Conservation (phyloP, 495 filamentous ascomycete genomes). For the Penicillium antarcticum region DNA sequence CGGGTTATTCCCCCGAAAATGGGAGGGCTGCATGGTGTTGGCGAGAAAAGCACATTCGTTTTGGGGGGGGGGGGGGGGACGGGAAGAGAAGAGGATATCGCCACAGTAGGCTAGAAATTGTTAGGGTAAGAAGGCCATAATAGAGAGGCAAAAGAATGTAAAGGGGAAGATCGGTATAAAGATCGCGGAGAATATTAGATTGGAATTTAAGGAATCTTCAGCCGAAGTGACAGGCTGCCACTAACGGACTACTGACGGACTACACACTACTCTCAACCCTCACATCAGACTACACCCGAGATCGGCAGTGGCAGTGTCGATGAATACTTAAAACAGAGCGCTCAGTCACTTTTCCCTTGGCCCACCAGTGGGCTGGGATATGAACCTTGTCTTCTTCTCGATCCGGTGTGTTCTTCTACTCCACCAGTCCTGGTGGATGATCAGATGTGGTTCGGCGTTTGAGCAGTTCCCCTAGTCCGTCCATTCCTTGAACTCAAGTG, state of each 20-base stretch:
- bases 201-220: slow-evolving; percentile 35
- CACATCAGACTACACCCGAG: slow-evolving; percentile 29
- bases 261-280: slow-evolving; percentile 25
- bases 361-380: neutral
- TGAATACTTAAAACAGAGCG: slow-evolving; percentile 19
- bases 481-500: neutral
- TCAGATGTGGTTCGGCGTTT: neutral
- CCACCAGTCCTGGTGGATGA: neutral
- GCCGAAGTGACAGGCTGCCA: slow-evolving; percentile 28
- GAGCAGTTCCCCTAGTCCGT: no score
- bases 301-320: slow-evolving; percentile 38
- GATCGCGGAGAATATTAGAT: slow-evolving; percentile 27
- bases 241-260: slow-evolving; percentile 7
- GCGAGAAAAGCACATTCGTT: neutral
- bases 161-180: slow-evolving; percentile 24
- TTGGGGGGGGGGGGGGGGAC: neutral
- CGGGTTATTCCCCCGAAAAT: slow-evolving; percentile 19
- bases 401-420: neutral
- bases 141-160: slow-evolving; percentile 18
- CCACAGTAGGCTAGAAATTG: neutral
- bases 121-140: neutral
- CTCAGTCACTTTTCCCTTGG: neutral
- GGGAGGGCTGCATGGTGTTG: slow-evolving; percentile 21
- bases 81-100: slow-evolving; percentile 9
- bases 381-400: slow-evolving; percentile 4